Evolutionary conservation across 148 eudicot species (phyloP), one percentile per base, ranked within the genome.

Genomic region (Rhododendron ferrugineum): DNA sequence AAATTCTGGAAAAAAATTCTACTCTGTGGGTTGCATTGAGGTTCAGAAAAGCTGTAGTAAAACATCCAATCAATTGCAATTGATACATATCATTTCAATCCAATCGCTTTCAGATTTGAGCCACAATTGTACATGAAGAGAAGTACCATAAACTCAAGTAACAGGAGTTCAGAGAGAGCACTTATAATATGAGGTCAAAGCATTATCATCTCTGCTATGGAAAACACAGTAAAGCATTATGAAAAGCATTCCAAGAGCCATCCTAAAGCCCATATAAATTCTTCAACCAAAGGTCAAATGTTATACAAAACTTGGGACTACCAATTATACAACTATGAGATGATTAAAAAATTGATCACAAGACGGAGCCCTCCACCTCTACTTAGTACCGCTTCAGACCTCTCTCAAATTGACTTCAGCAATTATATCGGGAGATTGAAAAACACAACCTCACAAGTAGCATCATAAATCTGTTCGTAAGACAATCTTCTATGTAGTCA

Each of bases 261-360:
- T 8, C 30, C n/a, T 76, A 42, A 42, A 20, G 10, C 52, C 5
- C 49, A 22, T 7, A 44, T 10, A 20, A 77, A 20, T 4, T 20
- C 49, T 23, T 42, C 50, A 78, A 47, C 56, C 81, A 47, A n/a
- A 23, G 2, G 26, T 37, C 10, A 34, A n/a, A 36, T 36, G 78
- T 18, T 18, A 74, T 32, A 18, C 3, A 74, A 8, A 77, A 22
- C 52, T 44, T 22, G 4, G 49, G 49, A 40, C 44, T 40, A 37
- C 16, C n/a, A 16, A 77, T 23, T 10, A 4, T 11, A 42, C 47
- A 81, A 78, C 83, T 79, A 88, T 49, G 42, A 86, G 75, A 82
- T 84, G 85, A 75, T 83, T 81, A 44, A 87, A 86, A 78, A 82
- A 32, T 42, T 37, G 28, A 30, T 56, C n/a, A 58, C 13, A 66